Percentiles rank a stretch among this genome's conserved stretches.
These are phyloP conservation scores for Yamadazyma aaseri DNA, from an alignment of 1,139 yeast genomes.

Conservation along the genomic window DNA sequence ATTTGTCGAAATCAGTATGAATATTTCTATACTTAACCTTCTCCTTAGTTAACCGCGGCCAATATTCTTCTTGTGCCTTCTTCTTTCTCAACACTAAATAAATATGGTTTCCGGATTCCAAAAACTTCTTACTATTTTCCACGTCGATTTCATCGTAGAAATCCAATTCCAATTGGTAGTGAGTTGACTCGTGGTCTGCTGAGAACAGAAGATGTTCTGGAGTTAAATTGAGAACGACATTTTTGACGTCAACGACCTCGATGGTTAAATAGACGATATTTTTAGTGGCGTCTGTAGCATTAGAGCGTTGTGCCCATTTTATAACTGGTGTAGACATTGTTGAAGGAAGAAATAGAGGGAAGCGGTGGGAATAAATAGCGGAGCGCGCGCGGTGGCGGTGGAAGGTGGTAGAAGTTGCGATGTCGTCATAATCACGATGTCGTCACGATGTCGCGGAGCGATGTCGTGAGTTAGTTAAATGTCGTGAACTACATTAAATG, in stretches of 20 bases:
- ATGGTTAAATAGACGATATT: slow-evolving; percentile 77
- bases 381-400: too few relatives aligned
- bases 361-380: too few relatives aligned
- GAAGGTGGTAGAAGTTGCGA: too few relatives aligned
- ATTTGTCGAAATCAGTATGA: slow-evolving; percentile 93
- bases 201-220: slow-evolving; percentile 55
- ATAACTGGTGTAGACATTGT: slow-evolving; percentile 43
- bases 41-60: slow-evolving; percentile 88
- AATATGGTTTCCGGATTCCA: slow-evolving; percentile 66
- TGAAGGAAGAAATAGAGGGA: too few relatives aligned
- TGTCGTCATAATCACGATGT: too few relatives aligned
- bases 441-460: too few relatives aligned
- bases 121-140: slow-evolving; percentile 59
- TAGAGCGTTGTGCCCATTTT: slow-evolving; percentile 96
- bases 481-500: too few relatives aligned
- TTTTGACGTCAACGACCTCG: slow-evolving; percentile 66
- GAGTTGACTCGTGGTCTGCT: slow-evolving; percentile 50
- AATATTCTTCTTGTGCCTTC: slow-evolving; percentile 66
- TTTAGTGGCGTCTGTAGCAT: slow-evolving; percentile 63
- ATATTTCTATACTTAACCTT: slow-evolving; percentile 69
- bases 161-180: slow-evolving; percentile 63
- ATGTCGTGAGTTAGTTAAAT: too few relatives aligned
- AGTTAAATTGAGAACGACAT: slow-evolving; percentile 63
- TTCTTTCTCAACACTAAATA: slow-evolving; percentile 72
- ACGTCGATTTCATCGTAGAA: slow-evolving; percentile 72